Evolutionary conservation across 1,139 yeast genomes (phyloP).

Genomic region (Yamadazyma diddensiae): DNA sequence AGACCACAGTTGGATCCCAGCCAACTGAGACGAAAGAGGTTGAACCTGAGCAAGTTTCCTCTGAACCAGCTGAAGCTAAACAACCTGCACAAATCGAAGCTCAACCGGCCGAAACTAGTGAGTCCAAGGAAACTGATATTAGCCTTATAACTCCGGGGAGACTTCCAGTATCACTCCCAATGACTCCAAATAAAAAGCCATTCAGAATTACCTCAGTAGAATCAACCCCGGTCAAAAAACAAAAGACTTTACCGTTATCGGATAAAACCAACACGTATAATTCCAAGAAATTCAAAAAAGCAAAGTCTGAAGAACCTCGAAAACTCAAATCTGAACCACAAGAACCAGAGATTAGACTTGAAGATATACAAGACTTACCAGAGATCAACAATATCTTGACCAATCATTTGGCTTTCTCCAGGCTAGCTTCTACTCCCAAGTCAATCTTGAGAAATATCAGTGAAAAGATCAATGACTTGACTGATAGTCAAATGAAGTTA

Average conservation of each 20-base stretch:
- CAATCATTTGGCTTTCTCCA: conserved; percentile 87
- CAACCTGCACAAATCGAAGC: no score
- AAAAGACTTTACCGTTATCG: conserved; percentile 6
- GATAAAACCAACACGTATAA: conserved; percentile 12
- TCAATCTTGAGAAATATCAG: conserved; percentile 62
- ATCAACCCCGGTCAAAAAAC: conserved; percentile 19
- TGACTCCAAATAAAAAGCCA: conserved; percentile 18
- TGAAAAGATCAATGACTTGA: conserved; percentile 41
- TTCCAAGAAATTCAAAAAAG: conserved; percentile 13
- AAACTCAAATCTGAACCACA: no score
- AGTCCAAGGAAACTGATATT: no score
- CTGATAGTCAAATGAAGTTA: conserved; percentile 49
- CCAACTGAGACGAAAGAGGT: no score
- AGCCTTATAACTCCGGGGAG: no score
- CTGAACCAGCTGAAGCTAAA: no score
- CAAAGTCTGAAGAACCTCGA: conserved; percentile 30
- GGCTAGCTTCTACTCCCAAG: conserved; percentile 83
- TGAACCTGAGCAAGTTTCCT: no score
- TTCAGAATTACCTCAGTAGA: conserved; percentile 22
- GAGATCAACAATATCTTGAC: conserved; percentile 64
- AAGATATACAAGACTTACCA: conserved; percentile 34
- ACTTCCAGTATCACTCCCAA: no score
- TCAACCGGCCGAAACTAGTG: no score
- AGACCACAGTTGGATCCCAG: no score
- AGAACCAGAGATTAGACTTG: conserved; percentile 18